Evolutionary conservation across 768 basidiomycete genomes (phyloP).

Genomic region (Lactarius sp.): DNA sequence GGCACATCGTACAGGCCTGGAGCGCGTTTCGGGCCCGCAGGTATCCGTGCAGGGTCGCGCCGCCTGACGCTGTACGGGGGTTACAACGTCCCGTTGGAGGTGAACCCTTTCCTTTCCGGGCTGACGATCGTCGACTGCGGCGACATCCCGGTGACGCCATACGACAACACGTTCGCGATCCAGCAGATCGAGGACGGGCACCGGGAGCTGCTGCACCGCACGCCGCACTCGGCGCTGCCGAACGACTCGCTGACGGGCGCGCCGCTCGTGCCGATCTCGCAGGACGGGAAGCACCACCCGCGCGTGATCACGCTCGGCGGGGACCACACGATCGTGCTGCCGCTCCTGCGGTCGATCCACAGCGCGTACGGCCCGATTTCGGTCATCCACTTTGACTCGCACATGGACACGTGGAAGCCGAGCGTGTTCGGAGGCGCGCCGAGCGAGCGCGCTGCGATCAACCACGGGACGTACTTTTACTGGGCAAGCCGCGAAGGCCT

Average conservation of each 20-base stretch:
- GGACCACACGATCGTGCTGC: slow-evolving; percentile 79
- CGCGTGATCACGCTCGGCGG: slow-evolving; percentile 81
- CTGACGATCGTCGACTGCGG: slow-evolving; percentile 72
- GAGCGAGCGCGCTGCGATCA: slow-evolving; percentile 67
- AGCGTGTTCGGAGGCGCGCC: slow-evolving; percentile 71
- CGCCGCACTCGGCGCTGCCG: slow-evolving; percentile 55
- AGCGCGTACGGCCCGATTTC: slow-evolving; percentile 75
- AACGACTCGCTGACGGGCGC: slow-evolving; percentile 58
- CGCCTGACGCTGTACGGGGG: slow-evolving; percentile 71
- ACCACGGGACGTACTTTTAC: slow-evolving; percentile 89
- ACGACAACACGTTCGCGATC: slow-evolving; percentile 70
- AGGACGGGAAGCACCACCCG: slow-evolving; percentile 72
- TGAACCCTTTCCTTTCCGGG: slow-evolving; percentile 68
- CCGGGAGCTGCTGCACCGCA: slow-evolving; percentile 61
- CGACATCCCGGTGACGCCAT: slow-evolving; percentile 73
- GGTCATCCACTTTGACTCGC: slow-evolving; percentile 85
- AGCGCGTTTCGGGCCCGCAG: slow-evolving; percentile 81
- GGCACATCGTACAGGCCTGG: slow-evolving; percentile 77
- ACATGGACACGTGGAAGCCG: slow-evolving; percentile 78
- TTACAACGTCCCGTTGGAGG: slow-evolving; percentile 68
- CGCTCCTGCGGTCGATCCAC: slow-evolving; percentile 62
- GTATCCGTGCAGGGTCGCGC: slow-evolving; percentile 74
- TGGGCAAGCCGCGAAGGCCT: slow-evolving; percentile 82
- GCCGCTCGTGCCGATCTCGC: slow-evolving; percentile 51
- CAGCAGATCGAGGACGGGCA: slow-evolving; percentile 71